Evolutionary conservation across 2,329 filamentous ascomycete species (phyloP), one percentile per base, ranked within the genome.

Genomic region (Trichoderma harzianum): DNA sequence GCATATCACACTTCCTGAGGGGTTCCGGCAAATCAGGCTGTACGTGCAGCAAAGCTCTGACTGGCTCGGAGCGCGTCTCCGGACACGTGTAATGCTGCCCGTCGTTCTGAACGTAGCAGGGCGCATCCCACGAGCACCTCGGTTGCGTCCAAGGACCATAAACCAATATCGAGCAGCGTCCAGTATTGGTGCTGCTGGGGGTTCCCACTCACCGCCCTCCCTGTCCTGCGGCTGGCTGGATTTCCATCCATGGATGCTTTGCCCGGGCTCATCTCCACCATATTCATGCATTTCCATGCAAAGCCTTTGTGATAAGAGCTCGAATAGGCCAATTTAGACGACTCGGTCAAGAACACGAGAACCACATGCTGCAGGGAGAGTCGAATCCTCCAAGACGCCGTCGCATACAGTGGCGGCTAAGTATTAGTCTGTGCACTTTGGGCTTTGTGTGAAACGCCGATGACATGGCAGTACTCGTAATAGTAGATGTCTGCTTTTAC

Each of bases 281-380:
- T 47, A 47, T 34, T 43, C 57, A 69, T 69, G 65, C 65, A 32
- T 21, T 67, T 67, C 43, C 53, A 68, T 68, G 65, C 65, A 47
- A 32, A 58, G 65, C 34, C 18, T 58, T 58, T 68, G 53, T 58
- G 55, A 60, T 58, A 68, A 43, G 65, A 47, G 53, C 34, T 39
- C 10, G 57, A 60, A 39, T 21, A 24, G 53, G 36, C n/a, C 65
- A 68, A 14, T 32, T 28, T 28, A 47, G 55, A 26, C 26, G 47
- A 34, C 65, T 60, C 26, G 34, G 26, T 47, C 36, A 32, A 47
- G 53, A 36, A 43, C 34, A 68, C 36, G 30, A 53, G 11, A 8
- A 2, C 18, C 51, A 34, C 36, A 21, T 30, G 24, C 36, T 47
- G 53, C 65, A 60, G n/a, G 34, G 65, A 60, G 65, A 60, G n/a